Evolutionary conservation across 2,329 filamentous ascomycete species (phyloP).

Genomic region (Acarospora socialis): DNA sequence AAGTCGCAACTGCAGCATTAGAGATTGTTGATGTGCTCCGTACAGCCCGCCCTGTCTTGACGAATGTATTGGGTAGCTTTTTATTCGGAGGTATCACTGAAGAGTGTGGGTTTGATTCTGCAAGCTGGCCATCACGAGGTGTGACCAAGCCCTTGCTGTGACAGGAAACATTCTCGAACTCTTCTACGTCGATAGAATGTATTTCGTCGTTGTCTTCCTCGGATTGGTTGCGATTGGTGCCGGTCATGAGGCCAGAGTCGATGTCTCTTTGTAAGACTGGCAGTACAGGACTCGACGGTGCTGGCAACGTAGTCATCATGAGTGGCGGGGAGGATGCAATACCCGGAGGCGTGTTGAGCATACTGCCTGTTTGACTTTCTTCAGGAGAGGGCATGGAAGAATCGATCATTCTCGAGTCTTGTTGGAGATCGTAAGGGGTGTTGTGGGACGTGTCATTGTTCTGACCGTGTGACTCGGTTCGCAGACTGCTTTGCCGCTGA

Average conservation of each 20-base stretch:
- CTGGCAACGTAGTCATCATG: conserved; percentile 47
- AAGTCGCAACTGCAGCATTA: too few relatives aligned
- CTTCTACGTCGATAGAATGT: conserved; percentile 24
- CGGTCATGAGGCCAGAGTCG: conserved; percentile 74
- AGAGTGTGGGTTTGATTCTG: neutral
- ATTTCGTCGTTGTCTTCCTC: conserved; percentile 37
- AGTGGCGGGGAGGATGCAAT: conserved; percentile 86
- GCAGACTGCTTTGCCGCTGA: conserved; percentile 37
- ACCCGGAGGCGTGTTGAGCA: conserved; percentile 56
- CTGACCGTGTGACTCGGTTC: conserved; percentile 48
- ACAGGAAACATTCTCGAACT: conserved; percentile 22
- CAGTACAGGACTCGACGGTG: conserved; percentile 66
- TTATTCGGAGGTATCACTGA: neutral
- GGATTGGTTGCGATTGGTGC: conserved; percentile 54
- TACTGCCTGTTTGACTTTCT: conserved; percentile 34
- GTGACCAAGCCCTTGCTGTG: conserved; percentile 15
- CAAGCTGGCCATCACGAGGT: neutral
- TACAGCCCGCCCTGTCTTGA: conserved; percentile 1
- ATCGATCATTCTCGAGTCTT: conserved; percentile 29
- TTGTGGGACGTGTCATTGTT: conserved; percentile 22
- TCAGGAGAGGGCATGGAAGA: conserved; percentile 35
- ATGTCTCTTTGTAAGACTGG: conserved; percentile 39
- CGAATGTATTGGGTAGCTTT: conserved; percentile 1
- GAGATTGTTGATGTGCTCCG: conserved; percentile 2
- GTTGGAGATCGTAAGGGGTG: conserved; percentile 27